Conservation (phyloP, 176 grass and related monocot species). For the Chloris gayana region DNA sequence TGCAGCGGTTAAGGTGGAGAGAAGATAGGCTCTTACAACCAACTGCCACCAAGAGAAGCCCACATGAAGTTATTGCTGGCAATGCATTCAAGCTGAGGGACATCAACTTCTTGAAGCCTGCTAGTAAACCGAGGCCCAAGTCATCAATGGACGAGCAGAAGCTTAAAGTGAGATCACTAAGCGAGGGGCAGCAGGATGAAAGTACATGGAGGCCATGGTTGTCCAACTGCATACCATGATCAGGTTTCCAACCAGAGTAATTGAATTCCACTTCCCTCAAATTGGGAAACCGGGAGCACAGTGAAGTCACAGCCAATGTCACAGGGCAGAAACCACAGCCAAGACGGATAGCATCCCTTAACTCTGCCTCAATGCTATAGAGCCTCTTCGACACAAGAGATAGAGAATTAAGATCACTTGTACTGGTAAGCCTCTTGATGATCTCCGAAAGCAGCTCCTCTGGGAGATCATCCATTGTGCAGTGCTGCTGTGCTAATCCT, state of each 20-base stretch:
- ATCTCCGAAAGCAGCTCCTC: too few species aligned
- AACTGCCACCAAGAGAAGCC: conserved; percentile 51
- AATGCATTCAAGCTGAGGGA: conserved; percentile 55
- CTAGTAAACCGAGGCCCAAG: conserved; percentile 46
- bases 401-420: conserved; percentile 60
- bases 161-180: conserved; percentile 66
- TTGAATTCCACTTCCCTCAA: conserved; percentile 62
- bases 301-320: conserved; percentile 39
- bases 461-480: too few species aligned
- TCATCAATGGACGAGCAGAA: conserved; percentile 61
- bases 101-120: conserved; percentile 49
- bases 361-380: conserved; percentile 45
- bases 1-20: conserved; percentile 58
- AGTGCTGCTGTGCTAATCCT: too few species aligned
- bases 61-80: conserved; percentile 49
- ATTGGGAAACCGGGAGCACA: conserved; percentile 55
- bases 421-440: conserved; percentile 18
- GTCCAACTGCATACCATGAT: conserved; percentile 50
- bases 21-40: conserved; percentile 60
- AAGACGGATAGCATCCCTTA: conserved; percentile 51
- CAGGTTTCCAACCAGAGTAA: conserved; percentile 61
- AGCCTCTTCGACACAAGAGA: conserved; percentile 60
- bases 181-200: conserved; percentile 46
- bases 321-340: conserved; percentile 47
- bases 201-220: conserved; percentile 51